A percentile compares a stretch with the other conserved stretches of the same genome.
phyloP scores from a whole-genome alignment of 179 eudicot species.

The Pouteria campechiana region DNA sequence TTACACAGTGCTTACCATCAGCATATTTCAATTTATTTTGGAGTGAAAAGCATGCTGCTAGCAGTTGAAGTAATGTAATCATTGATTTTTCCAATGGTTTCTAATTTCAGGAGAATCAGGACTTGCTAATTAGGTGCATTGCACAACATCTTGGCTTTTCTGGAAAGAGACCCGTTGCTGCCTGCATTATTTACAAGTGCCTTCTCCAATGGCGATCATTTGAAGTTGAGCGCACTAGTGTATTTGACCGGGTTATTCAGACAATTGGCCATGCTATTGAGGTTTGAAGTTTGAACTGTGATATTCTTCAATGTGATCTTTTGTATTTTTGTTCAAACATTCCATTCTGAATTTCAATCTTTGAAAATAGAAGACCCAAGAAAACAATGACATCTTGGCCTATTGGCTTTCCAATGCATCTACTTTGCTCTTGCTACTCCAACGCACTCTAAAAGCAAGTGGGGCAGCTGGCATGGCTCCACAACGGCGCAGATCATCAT shows the following conservation, averaged over 20 bases:
- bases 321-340: too few relatives aligned
- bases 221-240: slow-evolving; percentile 86
- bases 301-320: too few relatives aligned
- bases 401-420: slow-evolving; percentile 91
- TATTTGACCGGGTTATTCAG: slow-evolving; percentile 75
- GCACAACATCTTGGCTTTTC: slow-evolving; percentile 81
- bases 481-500: slow-evolving; percentile 50
- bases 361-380: slow-evolving; percentile 48
- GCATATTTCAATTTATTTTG: too few relatives aligned
- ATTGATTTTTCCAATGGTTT: too few relatives aligned
- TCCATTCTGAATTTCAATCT: too few relatives aligned
- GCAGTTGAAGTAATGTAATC: too few relatives aligned
- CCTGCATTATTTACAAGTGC: slow-evolving; percentile 90
- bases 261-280: slow-evolving; percentile 80
- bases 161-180: slow-evolving; percentile 78
- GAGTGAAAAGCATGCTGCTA: too few relatives aligned
- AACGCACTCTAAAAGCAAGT: slow-evolving; percentile 65
- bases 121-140: slow-evolving; percentile 78
- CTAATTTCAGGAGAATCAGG: slow-evolving; percentile 88
- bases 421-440: slow-evolving; percentile 62
- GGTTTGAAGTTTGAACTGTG: slow-evolving; percentile 26
- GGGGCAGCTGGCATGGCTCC: slow-evolving; percentile 70
- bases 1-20: too few relatives aligned
- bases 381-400: slow-evolving; percentile 64
- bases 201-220: slow-evolving; percentile 88